phyloP scores from a whole-genome alignment of 805 yeast genomes.

The Ogataea corticis region DNA sequence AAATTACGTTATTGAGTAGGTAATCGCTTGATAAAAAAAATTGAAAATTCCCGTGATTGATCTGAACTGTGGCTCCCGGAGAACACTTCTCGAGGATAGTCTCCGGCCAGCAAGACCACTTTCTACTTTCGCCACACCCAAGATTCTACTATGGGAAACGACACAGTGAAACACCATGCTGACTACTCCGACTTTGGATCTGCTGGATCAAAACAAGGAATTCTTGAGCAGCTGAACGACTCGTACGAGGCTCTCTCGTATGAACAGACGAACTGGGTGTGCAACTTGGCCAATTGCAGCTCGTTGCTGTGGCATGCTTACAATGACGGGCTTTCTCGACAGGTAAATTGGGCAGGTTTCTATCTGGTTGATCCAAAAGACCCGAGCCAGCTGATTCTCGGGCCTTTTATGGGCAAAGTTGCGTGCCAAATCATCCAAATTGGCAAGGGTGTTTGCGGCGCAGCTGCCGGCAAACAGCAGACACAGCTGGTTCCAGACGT shows the following conservation, averaged over 20 bases:
- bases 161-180: conserved; percentile 57
- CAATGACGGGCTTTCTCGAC: conserved; percentile 46
- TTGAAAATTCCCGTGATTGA: no score
- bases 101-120: no score
- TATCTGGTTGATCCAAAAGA: conserved; percentile 53
- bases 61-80: no score
- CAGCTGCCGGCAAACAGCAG: conserved; percentile 57
- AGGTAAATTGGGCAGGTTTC: conserved; percentile 94
- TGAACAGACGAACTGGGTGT: conserved; percentile 80
- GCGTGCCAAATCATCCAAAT: conserved; percentile 83
- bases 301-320: conserved; percentile 89
- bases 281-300: conserved; percentile 83
- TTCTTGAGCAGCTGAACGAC: conserved; percentile 55
- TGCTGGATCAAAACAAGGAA: conserved; percentile 44
- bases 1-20: no score
- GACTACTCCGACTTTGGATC: conserved; percentile 60
- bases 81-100: no score
- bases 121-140: no score
- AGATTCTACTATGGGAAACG: not conserved
- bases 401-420: conserved; percentile 96
- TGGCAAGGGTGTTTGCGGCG: conserved; percentile 92
- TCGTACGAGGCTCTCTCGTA: conserved; percentile 65
- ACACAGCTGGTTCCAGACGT: conserved; percentile 85
- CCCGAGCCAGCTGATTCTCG: conserved; percentile 58
- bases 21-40: not conserved